These are phyloP conservation scores for Pholiota microspora DNA, from an alignment of 768 basidiomycete species.

Conservation along the genomic window DNA sequence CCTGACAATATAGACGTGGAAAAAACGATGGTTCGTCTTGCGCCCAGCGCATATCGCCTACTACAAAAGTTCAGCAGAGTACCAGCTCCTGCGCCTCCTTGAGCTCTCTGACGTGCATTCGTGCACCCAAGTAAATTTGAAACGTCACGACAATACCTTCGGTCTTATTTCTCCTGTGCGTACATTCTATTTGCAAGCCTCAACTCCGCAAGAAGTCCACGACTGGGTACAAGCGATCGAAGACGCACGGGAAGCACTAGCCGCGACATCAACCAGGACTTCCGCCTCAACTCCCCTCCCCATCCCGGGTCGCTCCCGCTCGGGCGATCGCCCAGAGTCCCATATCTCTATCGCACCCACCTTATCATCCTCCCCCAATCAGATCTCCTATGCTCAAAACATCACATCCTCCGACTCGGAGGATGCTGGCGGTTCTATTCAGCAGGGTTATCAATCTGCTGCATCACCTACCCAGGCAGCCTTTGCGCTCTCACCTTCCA, in stretches of 20 bases:
- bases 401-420: constrained; percentile 82
- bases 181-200: constrained; percentile 90
- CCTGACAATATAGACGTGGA: too few species aligned
- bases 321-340: constrained; percentile 23
- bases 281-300: constrained; percentile 52
- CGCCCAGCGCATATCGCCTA: constrained; percentile 91
- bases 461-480: constrained; percentile 44
- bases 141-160: constrained; percentile 86
- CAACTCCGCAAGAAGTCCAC: constrained; percentile 65
- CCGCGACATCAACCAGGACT: constrained; percentile 60
- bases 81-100: constrained; percentile 85
- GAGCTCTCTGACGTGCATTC: constrained; percentile 88
- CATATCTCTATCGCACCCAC: not conserved
- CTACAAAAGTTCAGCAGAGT: constrained; percentile 95
- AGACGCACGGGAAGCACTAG: constrained; percentile 63
- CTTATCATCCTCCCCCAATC: constrained; percentile 49
- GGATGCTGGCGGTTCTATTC: constrained; percentile 50
- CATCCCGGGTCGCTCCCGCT: constrained; percentile 37
- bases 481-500: constrained; percentile 43
- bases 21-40: constrained; percentile 98
- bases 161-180: constrained; percentile 88
- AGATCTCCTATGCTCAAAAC: constrained; percentile 38
- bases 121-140: constrained; percentile 82
- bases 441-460: constrained; percentile 35
- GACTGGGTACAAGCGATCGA: constrained; percentile 86